These are phyloP conservation scores for Cystobasidium onofrii DNA, from an alignment of 768 basidiomycete species.

Conservation along the genomic window DNA sequence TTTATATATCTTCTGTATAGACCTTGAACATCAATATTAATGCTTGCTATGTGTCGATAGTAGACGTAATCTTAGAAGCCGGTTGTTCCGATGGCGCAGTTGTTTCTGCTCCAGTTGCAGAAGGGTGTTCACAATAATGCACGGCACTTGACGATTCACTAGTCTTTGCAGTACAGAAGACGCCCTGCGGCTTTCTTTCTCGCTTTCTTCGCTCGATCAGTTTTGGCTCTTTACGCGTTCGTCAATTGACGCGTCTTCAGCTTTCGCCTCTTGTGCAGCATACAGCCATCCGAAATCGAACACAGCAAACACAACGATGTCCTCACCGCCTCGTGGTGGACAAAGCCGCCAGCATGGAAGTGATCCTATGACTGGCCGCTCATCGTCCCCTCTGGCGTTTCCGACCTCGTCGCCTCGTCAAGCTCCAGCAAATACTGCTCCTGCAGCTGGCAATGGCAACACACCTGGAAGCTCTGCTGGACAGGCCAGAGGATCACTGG, in stretches of 20 bases:
- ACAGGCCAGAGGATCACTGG: neutral
- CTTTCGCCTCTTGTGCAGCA: neutral
- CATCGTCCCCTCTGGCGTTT: conserved; percentile 35
- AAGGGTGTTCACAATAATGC: too few species aligned
- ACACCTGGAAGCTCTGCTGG: neutral
- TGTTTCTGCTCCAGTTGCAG: too few species aligned
- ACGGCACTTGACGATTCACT: too few species aligned
- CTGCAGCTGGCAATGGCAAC: conserved; percentile 1
- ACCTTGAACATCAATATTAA: too few species aligned
- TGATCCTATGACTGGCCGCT: neutral
- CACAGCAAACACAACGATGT: neutral
- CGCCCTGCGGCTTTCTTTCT: too few species aligned
- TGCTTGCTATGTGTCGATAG: too few species aligned
- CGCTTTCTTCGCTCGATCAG: too few species aligned
- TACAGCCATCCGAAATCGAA: neutral
- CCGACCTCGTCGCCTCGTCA: conserved; percentile 17
- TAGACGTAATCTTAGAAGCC: too few species aligned
- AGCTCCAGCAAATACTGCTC: neutral
- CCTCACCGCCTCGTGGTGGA: neutral
- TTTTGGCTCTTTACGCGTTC: neutral
- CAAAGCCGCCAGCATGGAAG: neutral
- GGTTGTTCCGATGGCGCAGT: too few species aligned
- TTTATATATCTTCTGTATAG: too few species aligned
- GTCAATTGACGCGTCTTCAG: neutral
- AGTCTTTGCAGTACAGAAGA: too few species aligned